Conservation (phyloP, 345 rosid species). For the Populus nigra region DNA sequence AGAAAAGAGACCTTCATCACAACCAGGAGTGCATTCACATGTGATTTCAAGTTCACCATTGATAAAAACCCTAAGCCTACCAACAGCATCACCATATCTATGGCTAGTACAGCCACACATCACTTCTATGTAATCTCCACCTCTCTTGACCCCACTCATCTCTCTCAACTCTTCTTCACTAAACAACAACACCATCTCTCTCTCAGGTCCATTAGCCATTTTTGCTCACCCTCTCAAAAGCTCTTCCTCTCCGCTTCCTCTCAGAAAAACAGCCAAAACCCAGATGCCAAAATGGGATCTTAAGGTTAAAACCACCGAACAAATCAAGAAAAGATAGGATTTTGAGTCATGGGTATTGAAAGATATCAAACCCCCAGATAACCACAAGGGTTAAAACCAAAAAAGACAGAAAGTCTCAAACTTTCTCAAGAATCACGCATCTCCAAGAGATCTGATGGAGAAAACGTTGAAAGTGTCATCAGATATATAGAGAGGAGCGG, state of each 20-base stretch:
- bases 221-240: slow-evolving; percentile 16
- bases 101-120: slow-evolving; percentile 99
- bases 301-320: background rate
- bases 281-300: slow-evolving; percentile 17
- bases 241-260: background rate
- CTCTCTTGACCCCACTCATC: slow-evolving; percentile 72
- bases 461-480: slow-evolving; percentile 30
- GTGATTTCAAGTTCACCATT: slow-evolving; percentile 90
- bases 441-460: slow-evolving; percentile 59
- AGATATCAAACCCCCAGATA: slow-evolving; percentile 36
- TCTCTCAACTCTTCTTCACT: slow-evolving; percentile 86
- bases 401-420: slow-evolving; percentile 12
- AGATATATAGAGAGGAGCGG: slow-evolving; percentile 25
- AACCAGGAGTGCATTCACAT: slow-evolving; percentile 99
- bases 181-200: slow-evolving; percentile 46
- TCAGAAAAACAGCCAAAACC: slow-evolving; percentile 1
- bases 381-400: background rate
- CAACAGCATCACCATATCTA: slow-evolving; percentile 98
- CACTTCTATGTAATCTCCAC: slow-evolving; percentile 76
- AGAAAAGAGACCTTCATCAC: slow-evolving; percentile 77
- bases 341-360: slow-evolving; percentile 37
- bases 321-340: slow-evolving; percentile 16
- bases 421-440: slow-evolving; percentile 43
- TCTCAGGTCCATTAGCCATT: slow-evolving; percentile 64
- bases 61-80: slow-evolving; percentile 94